phyloP scores from a whole-genome alignment of 2,329 filamentous ascomycete species.

The Colletotrichum trifolii region DNA sequence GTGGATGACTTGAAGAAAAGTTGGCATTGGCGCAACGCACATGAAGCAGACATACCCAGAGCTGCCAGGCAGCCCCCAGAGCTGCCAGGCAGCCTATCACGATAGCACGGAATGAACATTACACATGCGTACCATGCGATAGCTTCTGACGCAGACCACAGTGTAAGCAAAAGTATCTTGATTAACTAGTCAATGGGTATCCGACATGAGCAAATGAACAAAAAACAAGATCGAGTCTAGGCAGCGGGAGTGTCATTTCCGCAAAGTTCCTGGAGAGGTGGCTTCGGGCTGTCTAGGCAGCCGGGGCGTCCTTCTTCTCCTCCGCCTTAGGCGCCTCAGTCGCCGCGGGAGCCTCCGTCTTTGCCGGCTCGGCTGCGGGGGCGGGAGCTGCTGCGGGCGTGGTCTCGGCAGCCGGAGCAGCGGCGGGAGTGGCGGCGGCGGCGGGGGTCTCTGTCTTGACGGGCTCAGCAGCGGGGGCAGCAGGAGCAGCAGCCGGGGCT shows the following conservation, averaged over 20 bases:
- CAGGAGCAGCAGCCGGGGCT: constrained; percentile 39
- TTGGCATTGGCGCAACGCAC: neutral
- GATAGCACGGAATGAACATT: neutral
- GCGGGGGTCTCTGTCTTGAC: constrained; percentile 36
- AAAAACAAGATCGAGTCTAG: constrained; percentile 13
- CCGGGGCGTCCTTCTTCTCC: constrained; percentile 41
- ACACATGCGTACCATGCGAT: neutral
- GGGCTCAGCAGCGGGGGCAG: constrained; percentile 42
- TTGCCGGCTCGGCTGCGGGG: constrained; percentile 36
- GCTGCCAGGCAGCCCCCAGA: constrained; percentile 10
- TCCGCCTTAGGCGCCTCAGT: constrained; percentile 36
- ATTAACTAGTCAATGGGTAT: constrained; percentile 36
- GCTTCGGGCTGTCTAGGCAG: constrained; percentile 20
- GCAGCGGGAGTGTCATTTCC: neutral
- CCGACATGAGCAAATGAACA: constrained; percentile 35
- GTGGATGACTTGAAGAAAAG: neutral
- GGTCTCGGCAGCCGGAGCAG: constrained; percentile 38
- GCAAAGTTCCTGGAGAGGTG: neutral
- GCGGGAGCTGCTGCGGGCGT: constrained; percentile 41
- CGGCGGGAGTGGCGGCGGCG: neutral
- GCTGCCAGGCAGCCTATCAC: constrained; percentile 11
- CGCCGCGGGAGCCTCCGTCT: constrained; percentile 42
- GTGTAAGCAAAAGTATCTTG: constrained; percentile 22
- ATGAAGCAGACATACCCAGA: constrained; percentile 6
- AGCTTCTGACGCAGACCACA: neutral